A percentile compares a stretch with the other conserved stretches of the same genome.
phyloP scores from a whole-genome alignment of 192 early-diverging fungal species.

The Umbelopsis vinacea region DNA sequence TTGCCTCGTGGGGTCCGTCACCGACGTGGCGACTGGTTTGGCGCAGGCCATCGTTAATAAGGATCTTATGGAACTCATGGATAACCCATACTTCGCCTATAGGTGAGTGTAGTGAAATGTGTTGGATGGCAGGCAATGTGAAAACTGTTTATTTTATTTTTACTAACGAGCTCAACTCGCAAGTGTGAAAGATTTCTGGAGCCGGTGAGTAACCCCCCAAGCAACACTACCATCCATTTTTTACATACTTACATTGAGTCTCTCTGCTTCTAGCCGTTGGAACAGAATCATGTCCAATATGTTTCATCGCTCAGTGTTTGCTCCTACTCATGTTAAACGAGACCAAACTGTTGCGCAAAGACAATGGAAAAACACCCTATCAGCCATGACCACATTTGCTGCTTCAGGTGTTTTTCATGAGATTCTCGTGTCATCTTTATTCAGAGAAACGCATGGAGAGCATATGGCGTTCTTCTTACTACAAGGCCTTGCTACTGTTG shows the following conservation, averaged over 20 bases:
- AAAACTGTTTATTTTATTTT: too few species aligned
- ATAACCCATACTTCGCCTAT: not conserved
- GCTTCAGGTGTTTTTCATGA: not conserved
- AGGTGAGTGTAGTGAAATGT: not conserved
- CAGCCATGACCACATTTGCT: not conserved
- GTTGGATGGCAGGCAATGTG: too few species aligned
- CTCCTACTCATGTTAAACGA: not conserved
- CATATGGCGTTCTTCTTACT: slow-evolving; percentile 12
- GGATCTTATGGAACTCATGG: slow-evolving; percentile 13
- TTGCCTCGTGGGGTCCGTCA: not conserved
- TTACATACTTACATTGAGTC: not conserved
- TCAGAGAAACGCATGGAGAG: slow-evolving; percentile 13
- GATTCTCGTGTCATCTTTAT: not conserved
- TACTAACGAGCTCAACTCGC: not conserved
- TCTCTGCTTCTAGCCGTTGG: not conserved
- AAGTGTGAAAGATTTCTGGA: slow-evolving; percentile 4
- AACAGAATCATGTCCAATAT: not conserved
- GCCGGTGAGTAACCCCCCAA: not conserved
- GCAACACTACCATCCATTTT: too few species aligned
- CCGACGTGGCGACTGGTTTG: not conserved
- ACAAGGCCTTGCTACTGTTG: not conserved
- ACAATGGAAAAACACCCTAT: not conserved
- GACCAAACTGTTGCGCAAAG: not conserved
- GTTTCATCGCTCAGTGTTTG: slow-evolving; percentile 5
- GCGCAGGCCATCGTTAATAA: not conserved